Evolutionary conservation across 306 rosid genomes (phyloP).

Genomic region (Begonia masoniana): DNA sequence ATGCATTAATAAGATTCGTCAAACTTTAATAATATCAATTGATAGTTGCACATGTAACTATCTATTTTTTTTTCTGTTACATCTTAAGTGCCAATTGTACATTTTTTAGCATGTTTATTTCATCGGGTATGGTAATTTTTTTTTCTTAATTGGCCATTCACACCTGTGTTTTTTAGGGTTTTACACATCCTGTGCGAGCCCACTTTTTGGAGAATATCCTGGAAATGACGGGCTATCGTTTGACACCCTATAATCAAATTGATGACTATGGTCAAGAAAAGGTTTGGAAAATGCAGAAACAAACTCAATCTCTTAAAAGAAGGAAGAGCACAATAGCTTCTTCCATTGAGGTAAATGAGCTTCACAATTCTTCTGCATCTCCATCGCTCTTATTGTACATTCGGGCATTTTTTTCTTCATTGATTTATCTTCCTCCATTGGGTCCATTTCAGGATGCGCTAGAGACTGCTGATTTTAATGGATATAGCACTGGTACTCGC

Average conservation of each 20-base stretch:
- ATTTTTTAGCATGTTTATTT: too few relatives aligned
- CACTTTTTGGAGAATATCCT: conserved; percentile 41
- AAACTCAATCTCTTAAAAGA: conserved; percentile 25
- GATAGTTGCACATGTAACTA: too few relatives aligned
- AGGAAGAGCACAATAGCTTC: conserved; percentile 49
- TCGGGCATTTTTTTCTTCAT: neutral
- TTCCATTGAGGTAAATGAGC: conserved; percentile 31
- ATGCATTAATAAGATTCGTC: too few relatives aligned
- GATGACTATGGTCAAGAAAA: conserved; percentile 60
- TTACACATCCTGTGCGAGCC: conserved; percentile 40
- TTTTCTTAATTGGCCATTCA: conserved; percentile 1
- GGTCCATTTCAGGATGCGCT: conserved; percentile 29
- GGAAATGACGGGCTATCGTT: conserved; percentile 37
- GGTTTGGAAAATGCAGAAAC: conserved; percentile 46
- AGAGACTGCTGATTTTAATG: conserved; percentile 31
- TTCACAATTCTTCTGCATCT: neutral
- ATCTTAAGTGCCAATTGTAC: too few relatives aligned
- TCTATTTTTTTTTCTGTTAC: too few relatives aligned
- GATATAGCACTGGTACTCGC: conserved; percentile 23
- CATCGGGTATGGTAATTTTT: too few relatives aligned
- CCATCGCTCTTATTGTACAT: neutral
- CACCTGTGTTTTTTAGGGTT: conserved; percentile 27
- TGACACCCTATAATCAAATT: conserved; percentile 36
- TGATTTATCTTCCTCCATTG: conserved; percentile 1
- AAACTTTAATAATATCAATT: too few relatives aligned